Evolutionary conservation across 371 early-diverging fungal species (phyloP).

Genomic region (Quaeritorhiza haematococci): DNA sequence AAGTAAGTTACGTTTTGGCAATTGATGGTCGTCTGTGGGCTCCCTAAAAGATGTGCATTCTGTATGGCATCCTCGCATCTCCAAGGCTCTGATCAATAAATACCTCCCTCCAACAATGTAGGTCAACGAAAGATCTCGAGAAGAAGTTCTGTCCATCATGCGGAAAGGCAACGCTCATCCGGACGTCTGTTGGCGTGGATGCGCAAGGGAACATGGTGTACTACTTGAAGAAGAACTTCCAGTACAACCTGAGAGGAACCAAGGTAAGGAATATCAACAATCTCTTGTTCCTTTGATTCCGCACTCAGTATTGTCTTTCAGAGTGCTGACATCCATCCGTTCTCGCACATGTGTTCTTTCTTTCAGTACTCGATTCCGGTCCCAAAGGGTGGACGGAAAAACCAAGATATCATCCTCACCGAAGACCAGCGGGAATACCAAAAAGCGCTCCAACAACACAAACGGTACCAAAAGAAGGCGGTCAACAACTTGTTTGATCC

Average conservation of each 20-base stretch:
- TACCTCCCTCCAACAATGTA: conserved; percentile 1
- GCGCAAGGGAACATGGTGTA: conserved; percentile 71
- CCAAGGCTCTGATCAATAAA: background rate
- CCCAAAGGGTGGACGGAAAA: conserved; percentile 72
- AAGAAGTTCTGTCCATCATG: conserved; percentile 92
- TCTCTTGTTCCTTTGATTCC: background rate
- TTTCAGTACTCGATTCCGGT: conserved; percentile 73
- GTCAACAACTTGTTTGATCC: conserved; percentile 12
- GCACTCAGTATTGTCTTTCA: background rate
- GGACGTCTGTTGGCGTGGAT: conserved; percentile 78
- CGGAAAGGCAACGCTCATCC: conserved; percentile 82
- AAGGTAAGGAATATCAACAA: conserved; percentile 43
- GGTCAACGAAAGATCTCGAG: conserved; percentile 77
- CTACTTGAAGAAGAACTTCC: conserved; percentile 85
- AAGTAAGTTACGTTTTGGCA: conserved; percentile 46
- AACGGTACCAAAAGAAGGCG: conserved; percentile 16
- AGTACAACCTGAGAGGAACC: conserved; percentile 85
- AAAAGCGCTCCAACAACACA: conserved; percentile 13
- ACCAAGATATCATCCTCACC: conserved; percentile 76
- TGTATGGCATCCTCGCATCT: background rate
- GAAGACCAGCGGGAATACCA: conserved; percentile 89
- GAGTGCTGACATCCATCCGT: background rate
- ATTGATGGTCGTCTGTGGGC: background rate
- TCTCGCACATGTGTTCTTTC: background rate
- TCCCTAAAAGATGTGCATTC: background rate